Conservation (phyloP, 495 filamentous ascomycete species). For the Neurospora sp. region DNA sequence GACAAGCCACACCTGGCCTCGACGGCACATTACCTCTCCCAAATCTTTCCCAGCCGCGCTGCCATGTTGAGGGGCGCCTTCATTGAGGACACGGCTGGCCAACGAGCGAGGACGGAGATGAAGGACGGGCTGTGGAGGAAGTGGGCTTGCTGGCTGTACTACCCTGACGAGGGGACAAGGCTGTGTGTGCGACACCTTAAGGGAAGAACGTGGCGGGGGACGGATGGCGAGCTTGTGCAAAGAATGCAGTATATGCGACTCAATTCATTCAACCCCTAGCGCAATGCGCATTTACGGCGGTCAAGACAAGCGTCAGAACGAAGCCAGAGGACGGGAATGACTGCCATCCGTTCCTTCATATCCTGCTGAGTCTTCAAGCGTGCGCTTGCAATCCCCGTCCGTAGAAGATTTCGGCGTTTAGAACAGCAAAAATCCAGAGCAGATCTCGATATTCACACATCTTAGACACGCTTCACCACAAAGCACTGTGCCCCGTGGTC, state of each 20-base stretch:
- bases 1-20: conserved; percentile 39
- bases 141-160: conserved; percentile 42
- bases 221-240: conserved; percentile 20
- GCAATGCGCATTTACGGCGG: not conserved
- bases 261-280: not conserved
- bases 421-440: not conserved
- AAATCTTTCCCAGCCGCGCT: conserved; percentile 30
- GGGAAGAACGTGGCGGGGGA: conserved; percentile 33
- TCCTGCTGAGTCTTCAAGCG: not conserved
- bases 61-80: conserved; percentile 33
- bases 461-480: not conserved
- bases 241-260: conserved; percentile 19
- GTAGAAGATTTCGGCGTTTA: not conserved
- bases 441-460: not conserved
- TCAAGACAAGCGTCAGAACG: not conserved
- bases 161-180: conserved; percentile 29
- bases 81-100: conserved; percentile 38
- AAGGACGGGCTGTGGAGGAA: conserved; percentile 34
- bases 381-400: not conserved
- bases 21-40: conserved; percentile 32
- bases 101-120: conserved; percentile 37
- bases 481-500: not conserved
- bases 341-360: not conserved
- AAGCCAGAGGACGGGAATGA: not conserved
- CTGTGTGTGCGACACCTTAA: conserved; percentile 33